Conservation (phyloP, 805 yeast species). For the Suhomyces sp. region DNA sequence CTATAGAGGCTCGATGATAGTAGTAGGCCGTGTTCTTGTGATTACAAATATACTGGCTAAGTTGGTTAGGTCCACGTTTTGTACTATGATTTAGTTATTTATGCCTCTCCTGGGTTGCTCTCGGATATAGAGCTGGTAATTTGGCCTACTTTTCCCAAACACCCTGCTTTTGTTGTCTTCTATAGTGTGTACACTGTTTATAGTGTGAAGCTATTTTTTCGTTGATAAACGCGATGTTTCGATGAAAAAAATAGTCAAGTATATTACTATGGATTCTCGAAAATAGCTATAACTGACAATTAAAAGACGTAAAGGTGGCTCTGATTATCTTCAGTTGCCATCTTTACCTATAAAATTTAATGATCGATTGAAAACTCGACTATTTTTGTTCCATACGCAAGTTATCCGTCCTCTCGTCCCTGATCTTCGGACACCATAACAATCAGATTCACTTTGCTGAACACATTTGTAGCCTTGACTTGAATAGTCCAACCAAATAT, state of each 20-base stretch:
- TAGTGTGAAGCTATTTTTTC: neutral
- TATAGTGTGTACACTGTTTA: neutral
- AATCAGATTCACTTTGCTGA: neutral
- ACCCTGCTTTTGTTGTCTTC: neutral
- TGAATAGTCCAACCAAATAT: too few relatives aligned
- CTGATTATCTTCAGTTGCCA: too few relatives aligned
- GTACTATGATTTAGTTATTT: neutral
- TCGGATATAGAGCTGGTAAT: neutral
- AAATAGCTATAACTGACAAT: neutral
- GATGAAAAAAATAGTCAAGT: neutral
- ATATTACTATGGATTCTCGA: neutral
- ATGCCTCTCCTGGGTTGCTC: neutral
- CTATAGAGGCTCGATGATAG: neutral
- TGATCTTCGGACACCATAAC: neutral
- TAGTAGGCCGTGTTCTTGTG: neutral
- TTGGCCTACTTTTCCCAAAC: neutral
- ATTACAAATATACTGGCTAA: neutral
- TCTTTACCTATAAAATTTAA: too few relatives aligned
- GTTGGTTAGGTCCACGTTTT: neutral
- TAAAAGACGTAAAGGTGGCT: neutral
- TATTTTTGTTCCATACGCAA: too few relatives aligned
- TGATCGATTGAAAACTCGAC: too few relatives aligned
- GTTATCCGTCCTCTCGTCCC: too few relatives aligned
- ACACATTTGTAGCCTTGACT: neutral
- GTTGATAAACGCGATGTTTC: neutral